Percentiles rank a stretch among this genome's conserved stretches.
Conservation (phyloP, 2,329 filamentous ascomycete species). For the Penicillium sp. region DNA sequence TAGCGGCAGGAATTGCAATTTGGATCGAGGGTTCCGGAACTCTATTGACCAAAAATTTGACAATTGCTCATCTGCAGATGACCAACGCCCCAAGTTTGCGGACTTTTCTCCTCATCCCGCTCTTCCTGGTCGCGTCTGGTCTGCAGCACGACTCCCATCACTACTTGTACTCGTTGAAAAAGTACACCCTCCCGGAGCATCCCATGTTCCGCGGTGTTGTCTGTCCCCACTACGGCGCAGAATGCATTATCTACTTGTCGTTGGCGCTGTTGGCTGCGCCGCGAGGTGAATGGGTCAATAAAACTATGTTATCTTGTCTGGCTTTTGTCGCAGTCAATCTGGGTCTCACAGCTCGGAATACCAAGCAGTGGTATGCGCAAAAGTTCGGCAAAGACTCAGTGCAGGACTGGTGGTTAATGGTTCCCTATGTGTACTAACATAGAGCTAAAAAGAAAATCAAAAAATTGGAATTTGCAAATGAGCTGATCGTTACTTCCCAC, state of each 20-base stretch:
- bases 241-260: constrained; percentile 80
- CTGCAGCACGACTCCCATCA: constrained; percentile 73
- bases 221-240: constrained; percentile 88
- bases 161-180: constrained; percentile 67
- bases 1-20: constrained; percentile 67
- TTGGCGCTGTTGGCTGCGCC: constrained; percentile 74
- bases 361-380: constrained; percentile 71
- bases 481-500: constrained; percentile 21
- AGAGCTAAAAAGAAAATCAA: constrained; percentile 1
- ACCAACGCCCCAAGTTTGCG: constrained; percentile 48
- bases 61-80: constrained; percentile 37
- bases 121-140: constrained; percentile 68
- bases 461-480: neutral
- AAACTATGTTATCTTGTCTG: constrained; percentile 67
- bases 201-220: constrained; percentile 70
- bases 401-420: constrained; percentile 67
- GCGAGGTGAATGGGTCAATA: constrained; percentile 62
- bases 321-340: constrained; percentile 77
- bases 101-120: constrained; percentile 54
- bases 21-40: constrained; percentile 76
- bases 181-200: constrained; percentile 76
- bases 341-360: constrained; percentile 74
- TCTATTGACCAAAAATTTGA: constrained; percentile 35
- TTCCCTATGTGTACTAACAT: constrained; percentile 53
- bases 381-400: constrained; percentile 71